These are phyloP conservation scores for Penicillium palitans DNA, from an alignment of 2,329 filamentous ascomycete genomes.

Conservation along the genomic window DNA sequence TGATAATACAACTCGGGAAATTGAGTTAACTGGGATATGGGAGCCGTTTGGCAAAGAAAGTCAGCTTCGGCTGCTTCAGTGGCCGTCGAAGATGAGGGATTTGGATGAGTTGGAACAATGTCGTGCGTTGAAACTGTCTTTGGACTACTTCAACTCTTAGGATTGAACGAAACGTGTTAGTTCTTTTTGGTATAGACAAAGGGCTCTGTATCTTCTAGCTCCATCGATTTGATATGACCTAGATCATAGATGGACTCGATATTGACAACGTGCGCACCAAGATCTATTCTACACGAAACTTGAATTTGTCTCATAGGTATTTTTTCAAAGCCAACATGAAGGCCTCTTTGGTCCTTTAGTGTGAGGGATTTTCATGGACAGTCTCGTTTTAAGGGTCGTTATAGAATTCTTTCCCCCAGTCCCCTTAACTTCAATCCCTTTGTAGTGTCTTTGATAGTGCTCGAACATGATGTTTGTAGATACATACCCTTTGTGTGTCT, in stretches of 20 bases:
- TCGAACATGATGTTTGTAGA: not conserved
- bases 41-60: conserved; percentile 8
- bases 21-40: conserved; percentile 15
- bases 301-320: not conserved
- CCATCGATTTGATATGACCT: not conserved
- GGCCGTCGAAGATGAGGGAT: conserved; percentile 16
- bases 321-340: not conserved
- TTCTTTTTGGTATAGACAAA: not conserved
- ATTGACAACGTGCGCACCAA: not conserved
- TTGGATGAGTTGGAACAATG: conserved; percentile 21
- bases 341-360: not conserved
- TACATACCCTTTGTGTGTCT: not conserved
- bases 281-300: too few relatives aligned
- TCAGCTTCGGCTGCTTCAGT: conserved; percentile 19
- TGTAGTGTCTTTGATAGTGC: not conserved
- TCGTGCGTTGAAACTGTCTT: conserved; percentile 13
- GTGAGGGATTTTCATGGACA: too few relatives aligned
- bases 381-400: not conserved
- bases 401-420: not conserved
- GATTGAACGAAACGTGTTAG: not conserved
- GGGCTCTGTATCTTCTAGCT: not conserved
- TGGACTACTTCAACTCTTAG: conserved; percentile 7
- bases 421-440: not conserved
- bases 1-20: conserved; percentile 14
- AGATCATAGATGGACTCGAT: not conserved